phyloP scores from a whole-genome alignment of 768 basidiomycete species.

The Phaffia tasmanica region DNA sequence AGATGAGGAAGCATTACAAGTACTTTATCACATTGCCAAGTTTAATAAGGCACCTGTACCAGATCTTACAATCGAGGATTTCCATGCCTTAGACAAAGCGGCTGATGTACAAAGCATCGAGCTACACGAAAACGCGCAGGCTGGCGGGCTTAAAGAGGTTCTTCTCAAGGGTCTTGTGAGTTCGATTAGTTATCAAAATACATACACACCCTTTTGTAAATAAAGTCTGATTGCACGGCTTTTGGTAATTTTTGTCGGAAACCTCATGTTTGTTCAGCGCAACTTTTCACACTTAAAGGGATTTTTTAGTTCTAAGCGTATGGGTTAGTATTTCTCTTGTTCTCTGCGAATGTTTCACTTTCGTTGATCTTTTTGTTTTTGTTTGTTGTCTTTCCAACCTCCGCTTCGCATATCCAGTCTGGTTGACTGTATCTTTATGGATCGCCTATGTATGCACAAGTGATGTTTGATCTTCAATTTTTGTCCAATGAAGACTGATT shows the following conservation, averaged over 20 bases:
- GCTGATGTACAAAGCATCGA: conserved; percentile 3
- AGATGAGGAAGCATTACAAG: conserved; percentile 48
- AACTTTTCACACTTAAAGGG: conserved; percentile 37
- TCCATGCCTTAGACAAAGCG: conserved; percentile 35
- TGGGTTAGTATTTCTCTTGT: conserved; percentile 33
- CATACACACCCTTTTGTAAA: background rate
- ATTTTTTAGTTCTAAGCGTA: conserved; percentile 34
- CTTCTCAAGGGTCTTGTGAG: background rate
- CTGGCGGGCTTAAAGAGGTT: too few species aligned
- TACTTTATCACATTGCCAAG: conserved; percentile 38
- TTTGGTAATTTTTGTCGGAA: conserved; percentile 27
- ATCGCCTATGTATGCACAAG: conserved; percentile 29
- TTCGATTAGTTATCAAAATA: background rate
- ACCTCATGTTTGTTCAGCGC: conserved; percentile 7
- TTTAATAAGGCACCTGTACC: conserved; percentile 38
- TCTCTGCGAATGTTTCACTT: background rate
- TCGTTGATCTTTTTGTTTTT: background rate
- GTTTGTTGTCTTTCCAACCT: background rate
- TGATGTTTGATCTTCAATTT: too few species aligned
- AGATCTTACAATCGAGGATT: conserved; percentile 36
- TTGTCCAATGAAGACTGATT: too few species aligned
- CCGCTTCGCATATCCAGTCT: conserved; percentile 17
- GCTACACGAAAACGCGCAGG: conserved; percentile 20
- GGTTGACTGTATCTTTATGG: conserved; percentile 33
- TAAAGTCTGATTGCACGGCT: background rate